Conservation (phyloP, 495 filamentous ascomycete species). For the Aspergillus biplanus region DNA sequence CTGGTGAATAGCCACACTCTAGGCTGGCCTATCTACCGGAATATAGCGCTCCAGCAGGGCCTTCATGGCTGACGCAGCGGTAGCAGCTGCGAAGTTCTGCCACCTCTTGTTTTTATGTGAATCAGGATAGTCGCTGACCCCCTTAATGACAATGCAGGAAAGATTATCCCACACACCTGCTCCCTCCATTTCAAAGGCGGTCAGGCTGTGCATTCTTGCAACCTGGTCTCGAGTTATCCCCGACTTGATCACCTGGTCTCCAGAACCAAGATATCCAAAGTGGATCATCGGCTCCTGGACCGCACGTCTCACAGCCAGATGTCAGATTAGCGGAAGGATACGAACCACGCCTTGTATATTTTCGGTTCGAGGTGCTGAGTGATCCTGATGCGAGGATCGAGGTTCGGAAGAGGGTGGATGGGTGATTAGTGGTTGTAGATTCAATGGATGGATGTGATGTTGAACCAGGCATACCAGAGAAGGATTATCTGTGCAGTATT, state of each 20-base stretch:
- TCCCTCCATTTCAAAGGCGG: slow-evolving; percentile 53
- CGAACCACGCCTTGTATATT: not conserved
- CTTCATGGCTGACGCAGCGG: too few relatives aligned
- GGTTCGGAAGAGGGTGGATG: slow-evolving; percentile 7
- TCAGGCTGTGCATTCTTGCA: slow-evolving; percentile 23
- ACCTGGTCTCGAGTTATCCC: slow-evolving; percentile 21
- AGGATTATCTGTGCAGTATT: too few relatives aligned
- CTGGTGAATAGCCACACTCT: not conserved
- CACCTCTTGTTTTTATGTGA: slow-evolving; percentile 41
- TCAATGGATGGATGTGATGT: too few relatives aligned
- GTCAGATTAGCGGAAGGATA: slow-evolving; percentile 22
- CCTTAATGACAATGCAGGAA: slow-evolving; percentile 36
- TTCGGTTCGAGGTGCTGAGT: slow-evolving; percentile 16
- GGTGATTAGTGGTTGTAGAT: not conserved
- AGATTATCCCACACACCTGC: slow-evolving; percentile 40
- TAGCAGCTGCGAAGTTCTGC: slow-evolving; percentile 30
- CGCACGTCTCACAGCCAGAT: not conserved
- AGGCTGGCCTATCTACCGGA: not conserved
- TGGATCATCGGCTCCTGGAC: slow-evolving; percentile 14
- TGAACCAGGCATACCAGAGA: too few relatives aligned
- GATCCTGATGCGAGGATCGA: slow-evolving; percentile 7
- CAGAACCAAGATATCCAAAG: slow-evolving; percentile 25
- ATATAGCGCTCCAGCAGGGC: not conserved
- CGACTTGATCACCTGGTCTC: slow-evolving; percentile 25
- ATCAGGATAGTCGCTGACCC: slow-evolving; percentile 41